Evolutionary conservation across 495 filamentous ascomycete genomes (phyloP), one percentile per base, ranked within the genome.

Genomic region (Neurospora hispaniola): DNA sequence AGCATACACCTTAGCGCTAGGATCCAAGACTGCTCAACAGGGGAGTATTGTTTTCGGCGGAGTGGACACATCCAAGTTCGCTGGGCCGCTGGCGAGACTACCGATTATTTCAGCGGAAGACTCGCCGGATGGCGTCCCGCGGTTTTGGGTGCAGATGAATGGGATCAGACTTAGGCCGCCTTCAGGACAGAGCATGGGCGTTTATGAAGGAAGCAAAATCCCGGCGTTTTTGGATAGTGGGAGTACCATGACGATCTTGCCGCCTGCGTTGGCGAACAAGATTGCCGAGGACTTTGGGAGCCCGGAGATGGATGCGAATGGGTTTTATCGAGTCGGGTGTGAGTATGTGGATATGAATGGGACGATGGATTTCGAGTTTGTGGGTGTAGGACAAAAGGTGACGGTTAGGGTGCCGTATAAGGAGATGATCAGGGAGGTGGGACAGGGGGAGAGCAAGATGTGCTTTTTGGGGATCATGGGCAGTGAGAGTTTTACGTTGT

Each of bases 1-100:
- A 73, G 83, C 82, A 6, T 86, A 84, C 71, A 85, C 83, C 8
- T 77, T 86, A 6, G 83, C 84, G 0, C 77, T 87, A 23, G 83
- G 85, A 9, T 82, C 83, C 75, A 86, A 85, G 75, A 80, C 82
- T 40, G 78, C 82, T 46, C 77, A 82, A 69, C 78, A 85, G 41
- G 96, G 96, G n/a, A 89, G 91, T 9, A 90, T 99, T 66, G 87
- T 99, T 35, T 99, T 99, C 77, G 96, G 96, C 35, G 96, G 95
- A 18, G 88, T 99, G 43, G 91, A 99, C 78, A 94, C 91, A 0
- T 88, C 85, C 48, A 98, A 97, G 79, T 99, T 91, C 78, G 83
- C 82, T 16, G 96, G 94, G 20, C 74, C 83, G 2, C 87, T 99
- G 12, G 80, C 88, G 71, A 90, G 85, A 6, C 78, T 94, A 12